Evolutionary conservation across 1,284 basidiomycete genomes (phyloP).

Genomic region (Albatrellus sp.): DNA sequence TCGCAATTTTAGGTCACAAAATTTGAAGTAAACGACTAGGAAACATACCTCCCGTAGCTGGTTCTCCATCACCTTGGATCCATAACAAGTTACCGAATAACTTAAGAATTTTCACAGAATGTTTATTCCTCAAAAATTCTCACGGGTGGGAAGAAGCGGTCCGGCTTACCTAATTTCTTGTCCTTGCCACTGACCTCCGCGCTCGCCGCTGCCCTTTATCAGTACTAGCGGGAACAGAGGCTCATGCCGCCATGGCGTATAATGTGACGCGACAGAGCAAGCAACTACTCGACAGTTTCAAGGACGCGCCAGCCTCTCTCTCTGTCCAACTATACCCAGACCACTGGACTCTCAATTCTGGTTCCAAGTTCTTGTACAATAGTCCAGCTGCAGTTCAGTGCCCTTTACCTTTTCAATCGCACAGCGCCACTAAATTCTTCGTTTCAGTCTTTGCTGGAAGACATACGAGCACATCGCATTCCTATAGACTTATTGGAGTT

Average conservation of each 20-base stretch:
- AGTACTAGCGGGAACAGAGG: neutral
- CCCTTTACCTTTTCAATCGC: slow-evolving; percentile 9
- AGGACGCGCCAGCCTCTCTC: slow-evolving; percentile 53
- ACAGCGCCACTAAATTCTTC: slow-evolving; percentile 5
- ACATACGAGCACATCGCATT: slow-evolving; percentile 66
- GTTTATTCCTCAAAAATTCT: slow-evolving; percentile 3
- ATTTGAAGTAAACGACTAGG: neutral
- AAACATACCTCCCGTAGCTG: slow-evolving; percentile 45
- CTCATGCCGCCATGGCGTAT: slow-evolving; percentile 35
- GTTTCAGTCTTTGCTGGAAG: slow-evolving; percentile 58
- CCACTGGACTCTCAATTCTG: slow-evolving; percentile 67
- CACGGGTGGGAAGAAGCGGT: too few species aligned
- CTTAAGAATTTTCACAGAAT: neutral
- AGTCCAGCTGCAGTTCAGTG: slow-evolving; percentile 52
- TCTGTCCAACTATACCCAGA: slow-evolving; percentile 63
- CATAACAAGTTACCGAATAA: too few species aligned
- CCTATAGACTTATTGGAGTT: slow-evolving; percentile 71
- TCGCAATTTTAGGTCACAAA: neutral
- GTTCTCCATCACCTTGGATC: slow-evolving; percentile 29
- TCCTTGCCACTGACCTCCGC: too few species aligned
- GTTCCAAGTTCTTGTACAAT: slow-evolving; percentile 67
- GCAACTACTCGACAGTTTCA: slow-evolving; percentile 44
- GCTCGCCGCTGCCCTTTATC: neutral
- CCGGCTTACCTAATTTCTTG: neutral
- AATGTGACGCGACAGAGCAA: slow-evolving; percentile 53